phyloP scores from a whole-genome alignment of 1,284 basidiomycete genomes.

The Leucoagaricus sp. region DNA sequence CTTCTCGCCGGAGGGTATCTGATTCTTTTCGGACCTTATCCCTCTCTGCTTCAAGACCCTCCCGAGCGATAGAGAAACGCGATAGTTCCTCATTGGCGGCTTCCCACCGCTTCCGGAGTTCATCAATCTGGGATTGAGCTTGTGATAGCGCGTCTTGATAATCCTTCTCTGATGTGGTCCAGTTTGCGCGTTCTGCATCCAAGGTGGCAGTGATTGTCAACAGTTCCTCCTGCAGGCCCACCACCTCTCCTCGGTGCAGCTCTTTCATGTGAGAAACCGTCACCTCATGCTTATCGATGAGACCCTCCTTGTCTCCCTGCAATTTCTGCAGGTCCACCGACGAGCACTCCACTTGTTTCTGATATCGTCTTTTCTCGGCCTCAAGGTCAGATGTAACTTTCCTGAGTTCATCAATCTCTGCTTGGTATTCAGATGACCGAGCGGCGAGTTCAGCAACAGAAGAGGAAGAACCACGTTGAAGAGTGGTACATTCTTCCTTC shows the following conservation, averaged over 20 bases:
- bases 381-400: slow-evolving; percentile 16
- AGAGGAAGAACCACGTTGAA: slow-evolving; percentile 1
- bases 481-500: background rate
- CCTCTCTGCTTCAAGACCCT: slow-evolving; percentile 1
- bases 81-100: slow-evolving; percentile 17
- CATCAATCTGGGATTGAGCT: slow-evolving; percentile 18
- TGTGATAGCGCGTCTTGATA: slow-evolving; percentile 10
- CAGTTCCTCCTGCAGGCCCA: slow-evolving; percentile 24
- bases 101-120: slow-evolving; percentile 17
- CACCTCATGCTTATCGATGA: slow-evolving; percentile 3
- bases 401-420: slow-evolving; percentile 4
- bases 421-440: slow-evolving; percentile 2
- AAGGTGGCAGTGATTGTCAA: slow-evolving; percentile 8
- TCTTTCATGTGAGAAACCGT: background rate
- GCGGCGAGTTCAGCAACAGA: slow-evolving; percentile 5
- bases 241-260: slow-evolving; percentile 17
- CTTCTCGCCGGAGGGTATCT: slow-evolving; percentile 4
- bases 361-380: slow-evolving; percentile 24
- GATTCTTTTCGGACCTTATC: background rate
- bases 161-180: slow-evolving; percentile 12
- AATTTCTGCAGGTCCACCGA: slow-evolving; percentile 26
- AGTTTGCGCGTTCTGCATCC: slow-evolving; percentile 17
- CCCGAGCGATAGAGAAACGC: background rate
- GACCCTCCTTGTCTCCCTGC: slow-evolving; percentile 17
- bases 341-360: slow-evolving; percentile 29